Conservation (phyloP, 345 rosid genomes). For the Mercurialis annua region DNA sequence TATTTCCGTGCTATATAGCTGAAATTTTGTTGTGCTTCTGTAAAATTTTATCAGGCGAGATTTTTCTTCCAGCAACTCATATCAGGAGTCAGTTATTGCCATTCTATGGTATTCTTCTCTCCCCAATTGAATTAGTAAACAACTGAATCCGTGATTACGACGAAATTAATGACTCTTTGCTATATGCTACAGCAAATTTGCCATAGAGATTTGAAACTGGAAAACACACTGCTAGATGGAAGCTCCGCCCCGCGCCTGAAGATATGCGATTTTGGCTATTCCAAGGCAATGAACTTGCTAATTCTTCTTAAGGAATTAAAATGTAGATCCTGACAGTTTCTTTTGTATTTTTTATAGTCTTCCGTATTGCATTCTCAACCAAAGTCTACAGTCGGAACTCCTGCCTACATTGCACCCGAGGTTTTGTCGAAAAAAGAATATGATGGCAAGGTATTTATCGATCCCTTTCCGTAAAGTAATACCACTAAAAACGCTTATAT, state of each 20-base stretch:
- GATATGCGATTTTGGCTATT: constrained; percentile 31
- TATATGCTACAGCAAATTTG: constrained; percentile 21
- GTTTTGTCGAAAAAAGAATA: constrained; percentile 25
- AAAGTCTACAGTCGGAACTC: constrained; percentile 27
- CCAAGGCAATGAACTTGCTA: constrained; percentile 18
- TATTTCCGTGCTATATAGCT: neutral
- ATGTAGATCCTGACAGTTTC: neutral
- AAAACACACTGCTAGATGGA: constrained; percentile 25
- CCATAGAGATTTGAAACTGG: constrained; percentile 28
- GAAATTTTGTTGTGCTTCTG: neutral
- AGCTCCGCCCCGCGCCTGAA: constrained; percentile 19
- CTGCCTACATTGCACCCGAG: constrained; percentile 29
- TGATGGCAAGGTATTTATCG: constrained; percentile 28
- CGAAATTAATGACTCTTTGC: neutral
- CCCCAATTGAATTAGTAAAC: neutral
- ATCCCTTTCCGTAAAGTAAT: too few species aligned
- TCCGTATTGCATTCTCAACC: constrained; percentile 30
- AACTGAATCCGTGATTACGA: neutral
- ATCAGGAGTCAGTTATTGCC: constrained; percentile 30
- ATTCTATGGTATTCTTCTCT: constrained; percentile 22
- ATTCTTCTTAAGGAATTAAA: neutral
- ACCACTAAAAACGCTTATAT: neutral
- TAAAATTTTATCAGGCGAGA: constrained; percentile 17
- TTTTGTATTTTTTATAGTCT: constrained; percentile 10
- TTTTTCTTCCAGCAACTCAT: constrained; percentile 27